These are phyloP conservation scores for Didymella segeticola DNA, from an alignment of 2,329 filamentous ascomycete genomes.

Conservation along the genomic window DNA sequence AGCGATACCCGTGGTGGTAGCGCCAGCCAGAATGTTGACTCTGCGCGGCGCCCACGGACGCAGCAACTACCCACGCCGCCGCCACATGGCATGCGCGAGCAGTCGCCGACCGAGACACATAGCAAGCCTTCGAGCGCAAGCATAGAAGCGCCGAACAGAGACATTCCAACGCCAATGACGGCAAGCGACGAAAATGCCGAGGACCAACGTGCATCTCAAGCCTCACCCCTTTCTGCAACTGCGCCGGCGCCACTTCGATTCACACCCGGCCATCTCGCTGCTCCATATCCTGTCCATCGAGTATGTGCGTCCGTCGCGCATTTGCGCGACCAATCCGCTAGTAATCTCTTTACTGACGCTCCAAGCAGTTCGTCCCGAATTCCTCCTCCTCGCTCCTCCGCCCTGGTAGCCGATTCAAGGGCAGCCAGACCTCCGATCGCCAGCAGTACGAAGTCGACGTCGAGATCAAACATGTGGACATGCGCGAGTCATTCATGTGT, in stretches of 20 bases:
- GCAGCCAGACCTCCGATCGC: conserved; percentile 90
- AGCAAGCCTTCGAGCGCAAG: conserved; percentile 40
- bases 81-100: conserved; percentile 30
- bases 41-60: conserved; percentile 4
- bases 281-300: conserved; percentile 44
- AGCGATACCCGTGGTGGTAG: conserved; percentile 31
- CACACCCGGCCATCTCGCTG: conserved; percentile 34
- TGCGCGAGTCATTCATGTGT: conserved; percentile 91
- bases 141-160: conserved; percentile 44
- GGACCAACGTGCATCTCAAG: conserved; percentile 43
- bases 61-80: conserved; percentile 47
- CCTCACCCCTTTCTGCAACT: conserved; percentile 40
- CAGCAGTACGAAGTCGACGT: conserved; percentile 96
- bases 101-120: conserved; percentile 34
- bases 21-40: conserved; percentile 24
- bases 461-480: conserved; percentile 94
- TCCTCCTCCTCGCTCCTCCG: conserved; percentile 87
- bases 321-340: background rate
- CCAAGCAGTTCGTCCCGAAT: conserved; percentile 70
- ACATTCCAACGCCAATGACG: conserved; percentile 49
- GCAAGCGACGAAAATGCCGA: conserved; percentile 44
- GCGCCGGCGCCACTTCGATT: conserved; percentile 32
- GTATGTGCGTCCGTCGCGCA: conserved; percentile 31
- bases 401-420: conserved; percentile 85
- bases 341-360: conserved; percentile 24